Evolutionary conservation across 176 grass and related monocot species (phyloP).

Genomic region (Aechmea fasciata): DNA sequence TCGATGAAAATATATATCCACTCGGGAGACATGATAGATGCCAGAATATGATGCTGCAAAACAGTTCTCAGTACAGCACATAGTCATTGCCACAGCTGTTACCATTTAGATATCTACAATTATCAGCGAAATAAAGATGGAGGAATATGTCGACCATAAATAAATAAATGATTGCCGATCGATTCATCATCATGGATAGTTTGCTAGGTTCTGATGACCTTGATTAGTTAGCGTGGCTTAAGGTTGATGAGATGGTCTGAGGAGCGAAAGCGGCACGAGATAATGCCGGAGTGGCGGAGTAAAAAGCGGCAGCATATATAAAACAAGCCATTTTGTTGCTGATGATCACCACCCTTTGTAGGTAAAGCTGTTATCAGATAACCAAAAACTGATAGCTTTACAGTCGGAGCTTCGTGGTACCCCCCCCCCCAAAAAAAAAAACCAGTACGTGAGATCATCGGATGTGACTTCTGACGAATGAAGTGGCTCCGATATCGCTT

Average conservation of each 20-base stretch:
- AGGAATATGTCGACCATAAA: not conserved
- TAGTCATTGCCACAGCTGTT: not conserved
- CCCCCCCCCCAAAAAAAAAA: too few relatives aligned
- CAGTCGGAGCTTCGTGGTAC: not conserved
- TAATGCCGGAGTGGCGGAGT: not conserved
- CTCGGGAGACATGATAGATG: not conserved
- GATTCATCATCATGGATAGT: slow-evolving; percentile 13
- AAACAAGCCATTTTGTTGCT: not conserved
- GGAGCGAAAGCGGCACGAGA: too few relatives aligned
- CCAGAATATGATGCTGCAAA: not conserved
- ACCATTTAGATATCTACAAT: slow-evolving; percentile 37
- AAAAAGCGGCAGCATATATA: not conserved
- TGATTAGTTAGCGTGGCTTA: too few relatives aligned
- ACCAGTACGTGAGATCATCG: slow-evolving; percentile 36
- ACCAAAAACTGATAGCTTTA: slow-evolving; percentile 7
- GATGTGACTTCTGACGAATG: slow-evolving; percentile 84
- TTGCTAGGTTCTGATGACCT: not conserved
- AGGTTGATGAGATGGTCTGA: too few relatives aligned
- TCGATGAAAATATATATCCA: too few relatives aligned
- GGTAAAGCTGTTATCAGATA: too few relatives aligned
- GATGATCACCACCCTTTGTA: not conserved
- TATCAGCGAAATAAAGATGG: not conserved
- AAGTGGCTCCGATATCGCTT: slow-evolving; percentile 82
- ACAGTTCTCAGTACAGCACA: not conserved
- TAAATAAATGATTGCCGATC: not conserved